phyloP scores from a whole-genome alignment of 176 grass and related monocot genomes.

The Oryza meridionalis region DNA sequence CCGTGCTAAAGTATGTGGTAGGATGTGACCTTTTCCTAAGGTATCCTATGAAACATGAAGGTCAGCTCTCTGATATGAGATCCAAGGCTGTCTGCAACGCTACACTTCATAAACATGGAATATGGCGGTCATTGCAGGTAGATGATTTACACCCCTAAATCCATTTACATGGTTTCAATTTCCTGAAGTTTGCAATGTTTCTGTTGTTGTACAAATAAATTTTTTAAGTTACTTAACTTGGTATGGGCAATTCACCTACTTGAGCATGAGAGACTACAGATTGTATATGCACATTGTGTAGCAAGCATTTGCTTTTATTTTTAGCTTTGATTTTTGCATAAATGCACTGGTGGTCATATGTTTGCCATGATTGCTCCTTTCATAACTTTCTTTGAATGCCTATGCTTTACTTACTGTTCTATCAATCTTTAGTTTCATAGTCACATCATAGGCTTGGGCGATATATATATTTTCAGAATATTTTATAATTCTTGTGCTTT shows the following conservation, averaged over 20 bases:
- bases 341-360: slow-evolving; percentile 1
- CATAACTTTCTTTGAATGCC: neutral
- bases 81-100: slow-evolving; percentile 77
- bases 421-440: neutral
- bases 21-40: slow-evolving; percentile 77
- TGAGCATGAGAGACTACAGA: slow-evolving; percentile 16
- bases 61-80: slow-evolving; percentile 74
- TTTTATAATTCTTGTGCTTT: neutral
- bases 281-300: slow-evolving; percentile 3
- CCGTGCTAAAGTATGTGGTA: slow-evolving; percentile 85
- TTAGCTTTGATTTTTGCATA: slow-evolving; percentile 24
- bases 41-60: slow-evolving; percentile 83
- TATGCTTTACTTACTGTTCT: neutral
- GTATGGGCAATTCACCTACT: slow-evolving; percentile 2
- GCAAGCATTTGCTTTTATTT: slow-evolving; percentile 22
- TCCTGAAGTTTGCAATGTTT: slow-evolving; percentile 24
- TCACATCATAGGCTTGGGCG: neutral
- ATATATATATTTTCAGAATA: neutral
- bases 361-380: slow-evolving; percentile 15
- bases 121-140: slow-evolving; percentile 77
- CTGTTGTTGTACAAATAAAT: slow-evolving; percentile 22
- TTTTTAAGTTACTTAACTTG: slow-evolving; percentile 9
- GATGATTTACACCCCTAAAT: slow-evolving; percentile 19
- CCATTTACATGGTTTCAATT: slow-evolving; percentile 36
- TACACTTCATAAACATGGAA: slow-evolving; percentile 82